Base-by-base conservation (phyloP, 306 rosid genomes). In the Rosa persica region DNA sequence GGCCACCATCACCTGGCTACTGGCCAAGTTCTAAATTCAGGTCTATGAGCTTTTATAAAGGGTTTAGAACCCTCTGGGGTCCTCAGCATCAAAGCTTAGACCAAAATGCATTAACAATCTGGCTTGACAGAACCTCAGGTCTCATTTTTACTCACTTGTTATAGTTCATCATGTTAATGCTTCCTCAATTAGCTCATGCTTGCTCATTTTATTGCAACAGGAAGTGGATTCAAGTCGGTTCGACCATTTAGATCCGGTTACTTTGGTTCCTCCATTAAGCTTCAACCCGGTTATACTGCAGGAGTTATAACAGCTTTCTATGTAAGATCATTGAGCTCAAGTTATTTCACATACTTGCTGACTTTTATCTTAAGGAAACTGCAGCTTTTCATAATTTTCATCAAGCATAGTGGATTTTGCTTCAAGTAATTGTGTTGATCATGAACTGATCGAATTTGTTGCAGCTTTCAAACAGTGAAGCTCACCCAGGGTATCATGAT, bases 231-330 rank as follows among this genome's bases (percentile, higher is more conserved):
- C 85, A 95, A 95, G 67, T 95, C 98, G 13, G 83, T 82, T 71
- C 86, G 88, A n/a, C 93, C 98, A 73, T 95, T 88, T 83, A 86
- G 98, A 82, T 92, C 98, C 0, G 99, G 99, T 2, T 95, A 95
- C 88, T 95, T 95, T 74, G 96, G 97, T 62, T 84, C 93, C 83
- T 85, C 91, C 47, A 95, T 95, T 55, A 92, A 91, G 88, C 93
- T 95, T 43, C 98, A 95, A 57, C 89, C 98, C 67, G 98, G 98
- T 62, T 95, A 95, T 34, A 92, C 98, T 60, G 98, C 98, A 44
- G 98, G 98, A 83, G 98, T 95, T 72, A 95, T 95, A 67, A 95
- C 98, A 78, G 83, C 98, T 67, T 91, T 95, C 81, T 95, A 95
- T 84, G 98, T 95, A 82, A 85, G 92, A 66, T 66, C 30, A 70